A percentile compares a stretch with the other conserved stretches of the same genome.
These are phyloP conservation scores for Aspergillus sp. DNA, from an alignment of 2,329 filamentous ascomycete genomes.

Conservation along the genomic window DNA sequence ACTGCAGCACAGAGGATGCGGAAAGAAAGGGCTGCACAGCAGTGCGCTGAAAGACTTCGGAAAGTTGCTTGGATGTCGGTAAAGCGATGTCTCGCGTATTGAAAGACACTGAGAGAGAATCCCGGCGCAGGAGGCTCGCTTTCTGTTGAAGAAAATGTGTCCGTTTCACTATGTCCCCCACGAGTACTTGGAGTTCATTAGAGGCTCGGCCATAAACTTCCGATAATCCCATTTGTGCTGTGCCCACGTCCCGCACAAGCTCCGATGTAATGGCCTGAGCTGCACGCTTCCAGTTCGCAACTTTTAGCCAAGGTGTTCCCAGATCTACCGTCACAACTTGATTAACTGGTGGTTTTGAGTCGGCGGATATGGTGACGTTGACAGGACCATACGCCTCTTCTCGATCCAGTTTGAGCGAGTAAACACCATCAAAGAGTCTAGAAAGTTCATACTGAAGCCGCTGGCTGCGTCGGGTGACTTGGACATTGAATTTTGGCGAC, in stretches of 20 bases:
- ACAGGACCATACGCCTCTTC: conserved; percentile 51
- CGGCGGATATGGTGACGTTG: conserved; percentile 48
- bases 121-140: conserved; percentile 25
- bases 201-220: conserved; percentile 39
- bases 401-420: conserved; percentile 51
- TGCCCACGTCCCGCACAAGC: conserved; percentile 36
- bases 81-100: conserved; percentile 27
- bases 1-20: conserved; percentile 32
- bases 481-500: conserved; percentile 49
- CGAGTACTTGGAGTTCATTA: conserved; percentile 38
- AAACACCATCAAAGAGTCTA: conserved; percentile 54
- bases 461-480: conserved; percentile 45
- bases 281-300: conserved; percentile 46
- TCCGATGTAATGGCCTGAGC: conserved; percentile 37
- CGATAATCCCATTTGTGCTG: conserved; percentile 38
- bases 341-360: conserved; percentile 33
- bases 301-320: conserved; percentile 49
- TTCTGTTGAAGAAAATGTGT: conserved; percentile 34
- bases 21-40: conserved; percentile 31
- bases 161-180: conserved; percentile 38
- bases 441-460: conserved; percentile 47
- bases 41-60: conserved; percentile 30
- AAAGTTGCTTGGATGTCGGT: conserved; percentile 35
- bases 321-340: conserved; percentile 43
- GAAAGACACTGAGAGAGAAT: conserved; percentile 23